A percentile compares a stretch with the other conserved stretches of the same genome.
Evolutionary conservation across 257 asterid genomes (phyloP).

Genomic region (Plantago major): DNA sequence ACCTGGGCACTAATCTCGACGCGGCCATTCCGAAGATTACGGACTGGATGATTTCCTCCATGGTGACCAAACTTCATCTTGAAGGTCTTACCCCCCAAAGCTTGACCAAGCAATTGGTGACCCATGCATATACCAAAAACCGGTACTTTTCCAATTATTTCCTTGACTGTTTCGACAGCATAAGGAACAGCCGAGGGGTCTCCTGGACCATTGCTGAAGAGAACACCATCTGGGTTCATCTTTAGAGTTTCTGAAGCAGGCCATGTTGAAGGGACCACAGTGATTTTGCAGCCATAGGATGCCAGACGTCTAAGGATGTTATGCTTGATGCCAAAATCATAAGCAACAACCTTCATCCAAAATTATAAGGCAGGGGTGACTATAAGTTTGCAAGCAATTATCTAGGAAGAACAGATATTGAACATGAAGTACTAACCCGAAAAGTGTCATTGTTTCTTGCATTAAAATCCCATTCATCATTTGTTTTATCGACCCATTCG

Average conservation of each 20-base stretch:
- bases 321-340: constrained; percentile 92
- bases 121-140: constrained; percentile 99
- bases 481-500: constrained; percentile 67
- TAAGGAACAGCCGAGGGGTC: constrained; percentile 99
- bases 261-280: constrained; percentile 92
- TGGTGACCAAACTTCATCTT: constrained; percentile 99
- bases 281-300: constrained; percentile 86
- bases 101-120: constrained; percentile 97
- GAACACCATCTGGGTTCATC: constrained; percentile 91
- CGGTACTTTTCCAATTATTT: constrained; percentile 72
- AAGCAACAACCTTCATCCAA: constrained; percentile 75
- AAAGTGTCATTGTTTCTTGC: constrained; percentile 34
- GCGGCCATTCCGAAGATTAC: constrained; percentile 62
- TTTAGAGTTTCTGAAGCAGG: constrained; percentile 83
- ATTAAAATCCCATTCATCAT: constrained; percentile 78
- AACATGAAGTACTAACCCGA: constrained; percentile 37
- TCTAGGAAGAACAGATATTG: neutral
- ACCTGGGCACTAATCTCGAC: constrained; percentile 99
- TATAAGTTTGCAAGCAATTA: constrained; percentile 14
- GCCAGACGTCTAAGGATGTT: constrained; percentile 86
- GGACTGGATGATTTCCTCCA: constrained; percentile 97
- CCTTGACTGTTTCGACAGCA: constrained; percentile 83
- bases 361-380: constrained; percentile 1
- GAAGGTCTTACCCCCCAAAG: constrained; percentile 90
- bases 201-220: constrained; percentile 96